Conservation (phyloP, 2,329 filamentous ascomycete species). For the Ophiocordyceps australis region DNA sequence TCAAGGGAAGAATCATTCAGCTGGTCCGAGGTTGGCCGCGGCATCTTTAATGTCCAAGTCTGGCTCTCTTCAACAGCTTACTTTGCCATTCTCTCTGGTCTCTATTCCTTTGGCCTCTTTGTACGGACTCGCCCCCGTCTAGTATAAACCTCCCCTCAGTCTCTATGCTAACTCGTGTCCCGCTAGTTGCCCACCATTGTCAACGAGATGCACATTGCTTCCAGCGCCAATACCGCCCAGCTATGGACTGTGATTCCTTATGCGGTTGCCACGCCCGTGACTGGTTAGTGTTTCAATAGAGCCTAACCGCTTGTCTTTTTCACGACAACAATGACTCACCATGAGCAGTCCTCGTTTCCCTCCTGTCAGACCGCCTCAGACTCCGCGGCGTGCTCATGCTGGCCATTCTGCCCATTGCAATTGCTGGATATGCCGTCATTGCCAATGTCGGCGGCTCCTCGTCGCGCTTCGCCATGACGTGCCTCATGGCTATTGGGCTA, state of each 20-base stretch:
- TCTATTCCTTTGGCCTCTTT: constrained; percentile 48
- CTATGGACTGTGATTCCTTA: constrained; percentile 48
- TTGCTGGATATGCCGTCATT: constrained; percentile 46
- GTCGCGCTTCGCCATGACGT: constrained; percentile 47
- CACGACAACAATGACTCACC: too few relatives aligned
- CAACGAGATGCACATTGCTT: constrained; percentile 31
- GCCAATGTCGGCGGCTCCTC: constrained; percentile 31
- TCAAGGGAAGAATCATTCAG: constrained; percentile 28
- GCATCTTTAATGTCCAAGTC: constrained; percentile 38
- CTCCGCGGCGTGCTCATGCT: constrained; percentile 45
- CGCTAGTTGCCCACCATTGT: constrained; percentile 51
- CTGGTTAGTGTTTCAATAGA: constrained; percentile 16
- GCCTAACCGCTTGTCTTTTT: not conserved
- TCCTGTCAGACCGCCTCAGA: constrained; percentile 41
- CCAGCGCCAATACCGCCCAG: constrained; percentile 36
- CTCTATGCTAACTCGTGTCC: not conserved
- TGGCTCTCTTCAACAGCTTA: constrained; percentile 47
- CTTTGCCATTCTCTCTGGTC: constrained; percentile 36
- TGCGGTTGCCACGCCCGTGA: constrained; percentile 37
- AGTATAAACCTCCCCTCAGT: not conserved
- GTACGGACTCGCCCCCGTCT: constrained; percentile 15
- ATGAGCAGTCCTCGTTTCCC: constrained; percentile 32
- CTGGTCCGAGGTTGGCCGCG: constrained; percentile 45
- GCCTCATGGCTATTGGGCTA: constrained; percentile 46
- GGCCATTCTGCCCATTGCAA: constrained; percentile 41